Conservation (phyloP, 768 basidiomycete species). For the Amanita thiersii region DNA sequence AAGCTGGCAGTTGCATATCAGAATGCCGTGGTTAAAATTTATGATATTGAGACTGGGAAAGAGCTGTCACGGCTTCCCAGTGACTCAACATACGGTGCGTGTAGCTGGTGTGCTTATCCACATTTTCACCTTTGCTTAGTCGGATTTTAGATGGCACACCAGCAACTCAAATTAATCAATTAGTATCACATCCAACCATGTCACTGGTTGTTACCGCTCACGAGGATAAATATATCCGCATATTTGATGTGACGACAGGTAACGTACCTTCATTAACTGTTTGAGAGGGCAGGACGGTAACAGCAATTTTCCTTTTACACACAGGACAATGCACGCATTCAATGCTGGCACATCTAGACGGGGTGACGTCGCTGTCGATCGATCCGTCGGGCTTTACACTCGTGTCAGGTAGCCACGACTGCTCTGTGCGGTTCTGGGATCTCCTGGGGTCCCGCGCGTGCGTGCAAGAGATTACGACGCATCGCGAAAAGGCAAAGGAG, state of each 20-base stretch:
- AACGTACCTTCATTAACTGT: slow-evolving; percentile 20
- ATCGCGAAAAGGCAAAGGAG: slow-evolving; percentile 84
- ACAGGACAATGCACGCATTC: slow-evolving; percentile 85
- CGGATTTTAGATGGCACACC: slow-evolving; percentile 54
- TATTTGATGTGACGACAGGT: slow-evolving; percentile 85
- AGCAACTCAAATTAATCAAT: slow-evolving; percentile 75
- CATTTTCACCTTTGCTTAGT: slow-evolving; percentile 9
- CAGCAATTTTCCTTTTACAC: too few species aligned
- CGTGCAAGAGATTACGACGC: slow-evolving; percentile 82
- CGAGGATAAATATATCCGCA: slow-evolving; percentile 88
- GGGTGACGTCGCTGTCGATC: slow-evolving; percentile 85
- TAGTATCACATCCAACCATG: slow-evolving; percentile 88
- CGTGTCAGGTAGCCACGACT: slow-evolving; percentile 88
- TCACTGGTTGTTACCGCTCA: slow-evolving; percentile 83
- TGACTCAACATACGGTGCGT: slow-evolving; percentile 51
- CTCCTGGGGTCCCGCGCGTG: slow-evolving; percentile 72
- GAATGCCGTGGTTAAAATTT: slow-evolving; percentile 84
- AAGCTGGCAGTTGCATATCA: slow-evolving; percentile 88
- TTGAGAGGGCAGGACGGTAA: too few species aligned
- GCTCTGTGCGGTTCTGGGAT: slow-evolving; percentile 94
- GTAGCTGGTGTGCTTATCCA: not conserved
- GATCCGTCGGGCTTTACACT: slow-evolving; percentile 83
- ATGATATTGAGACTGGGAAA: slow-evolving; percentile 84
- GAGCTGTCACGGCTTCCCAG: slow-evolving; percentile 56
- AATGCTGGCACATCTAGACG: slow-evolving; percentile 85